Evolutionary conservation across 257 asterid genomes (phyloP).

Genomic region (Paulownia fortunei): DNA sequence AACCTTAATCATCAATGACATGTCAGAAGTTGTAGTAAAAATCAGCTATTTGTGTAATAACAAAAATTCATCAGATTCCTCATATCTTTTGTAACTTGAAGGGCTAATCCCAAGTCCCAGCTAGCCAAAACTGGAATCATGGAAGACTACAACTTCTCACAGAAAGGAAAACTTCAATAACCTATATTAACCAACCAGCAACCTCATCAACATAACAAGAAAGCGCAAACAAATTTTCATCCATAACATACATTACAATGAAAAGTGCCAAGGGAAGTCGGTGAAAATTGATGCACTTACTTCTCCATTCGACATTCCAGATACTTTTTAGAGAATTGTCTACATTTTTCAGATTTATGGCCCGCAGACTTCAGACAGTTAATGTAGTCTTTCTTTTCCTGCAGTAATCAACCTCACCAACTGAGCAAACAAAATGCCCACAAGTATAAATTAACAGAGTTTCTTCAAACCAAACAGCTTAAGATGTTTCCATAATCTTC

Average conservation of each 20-base stretch:
- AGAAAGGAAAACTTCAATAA: background rate
- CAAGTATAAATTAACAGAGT: conserved; percentile 4
- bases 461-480: conserved; percentile 5
- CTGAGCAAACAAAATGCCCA: conserved; percentile 20
- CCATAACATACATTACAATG: background rate
- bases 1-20: conserved; percentile 8
- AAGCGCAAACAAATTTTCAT: background rate
- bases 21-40: background rate
- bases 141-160: background rate
- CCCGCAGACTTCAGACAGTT: conserved; percentile 71
- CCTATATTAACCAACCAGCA: background rate
- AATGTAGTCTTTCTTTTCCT: conserved; percentile 94
- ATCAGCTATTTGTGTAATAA: background rate
- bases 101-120: conserved; percentile 2
- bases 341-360: conserved; percentile 82
- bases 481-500: conserved; percentile 12
- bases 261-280: background rate
- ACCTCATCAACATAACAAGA: background rate
- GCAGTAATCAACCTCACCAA: conserved; percentile 39
- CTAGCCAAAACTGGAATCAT: background rate
- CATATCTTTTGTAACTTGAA: background rate
- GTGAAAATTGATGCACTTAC: conserved; percentile 49
- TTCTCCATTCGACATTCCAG: conserved; percentile 93
- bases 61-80: background rate
- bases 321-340: conserved; percentile 79